Evolutionary conservation across 2,329 filamentous ascomycete genomes (phyloP), one percentile per base, ranked within the genome.

Genomic region (Monosporascus ibericus): DNA sequence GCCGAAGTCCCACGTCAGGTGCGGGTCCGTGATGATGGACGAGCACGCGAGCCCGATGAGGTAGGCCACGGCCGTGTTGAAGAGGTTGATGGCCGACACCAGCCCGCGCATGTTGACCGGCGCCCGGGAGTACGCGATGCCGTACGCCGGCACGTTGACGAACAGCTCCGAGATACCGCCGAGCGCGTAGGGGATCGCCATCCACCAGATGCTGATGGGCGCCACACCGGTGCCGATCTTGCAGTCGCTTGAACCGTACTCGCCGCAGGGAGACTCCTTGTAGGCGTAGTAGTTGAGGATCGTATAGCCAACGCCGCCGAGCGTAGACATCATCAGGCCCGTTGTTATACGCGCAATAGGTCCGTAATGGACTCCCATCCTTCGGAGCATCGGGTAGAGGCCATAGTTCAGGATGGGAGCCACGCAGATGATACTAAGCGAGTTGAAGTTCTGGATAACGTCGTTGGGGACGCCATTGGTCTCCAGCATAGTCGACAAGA

Each of bases 141-240:
- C 76, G 61, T 74, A 79, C 2, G 76, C 76, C 1, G 75, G 74
- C 3, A 77, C 75, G 62, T 77, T 77, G 60, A 76, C 65, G 58
- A 78, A 76, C 20, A 88, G 70, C 49, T 75, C 72, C 3, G 72
- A 71, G 44, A 87, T 70, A 36, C 81, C 77, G 6, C 69, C 65
- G 0, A 72, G 64, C 6, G 81, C 76, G 57, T 76, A 81, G 6
- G 74, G 71, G 6, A 83, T 69, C 1, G 76, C 78, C 60, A 85
- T 74, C 66, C 76, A 84, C 70, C 85, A 81, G 46, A 79, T 75
- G 42, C 72, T 77, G 52, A 81, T 75, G 47, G 63, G 59, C 0
- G 72, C 71, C 9, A 74, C 71, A 40, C 70, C 68, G 1, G 54
- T 58, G 27, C 69, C 71, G 36, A 68, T 52, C 1, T 25, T 48